A percentile compares a stretch with the other conserved stretches of the same genome.
Conservation (phyloP, 1,284 basidiomycete species). For the Leccinum subrobustum region DNA sequence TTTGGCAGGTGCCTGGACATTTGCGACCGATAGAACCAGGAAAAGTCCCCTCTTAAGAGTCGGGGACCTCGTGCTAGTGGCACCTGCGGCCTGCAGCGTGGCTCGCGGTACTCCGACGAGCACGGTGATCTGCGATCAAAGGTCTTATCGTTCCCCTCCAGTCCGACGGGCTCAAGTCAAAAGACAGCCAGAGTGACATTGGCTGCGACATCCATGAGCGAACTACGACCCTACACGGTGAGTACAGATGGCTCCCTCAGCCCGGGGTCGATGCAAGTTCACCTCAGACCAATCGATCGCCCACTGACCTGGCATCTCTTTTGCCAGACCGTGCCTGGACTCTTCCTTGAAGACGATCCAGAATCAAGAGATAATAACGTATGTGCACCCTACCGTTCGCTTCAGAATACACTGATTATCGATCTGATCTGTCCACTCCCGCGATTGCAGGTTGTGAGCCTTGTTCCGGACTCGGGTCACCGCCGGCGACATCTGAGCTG, state of each 20-base stretch:
- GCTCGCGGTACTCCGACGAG: background rate
- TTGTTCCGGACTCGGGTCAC: background rate
- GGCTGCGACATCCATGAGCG: background rate
- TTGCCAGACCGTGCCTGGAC: constrained; percentile 12
- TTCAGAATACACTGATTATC: background rate
- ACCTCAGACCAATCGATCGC: background rate
- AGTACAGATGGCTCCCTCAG: background rate
- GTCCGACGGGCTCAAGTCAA: background rate
- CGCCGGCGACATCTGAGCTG: background rate
- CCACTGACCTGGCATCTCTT: background rate
- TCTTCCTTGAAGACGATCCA: constrained; percentile 26
- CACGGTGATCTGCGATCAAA: background rate
- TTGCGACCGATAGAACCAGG: no score
- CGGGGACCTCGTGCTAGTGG: background rate
- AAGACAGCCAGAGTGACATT: background rate
- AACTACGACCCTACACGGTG: background rate
- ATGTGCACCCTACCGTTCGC: constrained; percentile 1
- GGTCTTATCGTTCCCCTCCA: background rate
- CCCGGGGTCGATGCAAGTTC: background rate
- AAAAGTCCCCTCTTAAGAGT: no score
- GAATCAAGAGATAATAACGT: constrained; percentile 16
- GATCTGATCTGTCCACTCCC: background rate
- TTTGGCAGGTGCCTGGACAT: no score
- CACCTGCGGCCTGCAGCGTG: background rate
- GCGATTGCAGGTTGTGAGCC: constrained; percentile 20